Evolutionary conservation across 768 basidiomycete species (phyloP), one percentile per base, ranked within the genome.

Genomic region (Goffeauzyma gilvescens): DNA sequence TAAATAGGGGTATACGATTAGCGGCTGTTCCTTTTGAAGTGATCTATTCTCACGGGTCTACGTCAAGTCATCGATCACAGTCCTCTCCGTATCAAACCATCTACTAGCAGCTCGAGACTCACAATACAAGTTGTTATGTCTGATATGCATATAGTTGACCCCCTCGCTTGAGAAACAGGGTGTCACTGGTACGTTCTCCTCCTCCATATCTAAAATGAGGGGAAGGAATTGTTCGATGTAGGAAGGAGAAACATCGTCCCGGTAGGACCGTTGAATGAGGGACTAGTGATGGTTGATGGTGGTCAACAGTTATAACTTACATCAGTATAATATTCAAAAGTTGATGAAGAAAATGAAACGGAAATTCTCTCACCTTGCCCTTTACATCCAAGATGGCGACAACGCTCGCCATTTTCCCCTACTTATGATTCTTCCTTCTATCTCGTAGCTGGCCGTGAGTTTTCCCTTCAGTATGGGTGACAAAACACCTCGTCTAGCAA

Each of bases 41-140:
- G 32, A 33, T 32, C 32, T 27, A 27, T 27, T 40, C 26, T 5
- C 13, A 20, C 21, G 13, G 5, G 10, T 9, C 12, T n/a, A 38
- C 22, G 2, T 26, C 21, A n/a, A 38, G 20, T 9, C 17, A 38
- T 24, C 14, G 24, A n/a, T 20, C 3, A 38, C 9, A 30, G 23
- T n/a, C 5, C 21, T 25, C n/a, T n/a, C n/a, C n/a, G n/a, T n/a
- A n/a, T n/a, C 18, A 3, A 14, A 33, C 27, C 25, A 38, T 31
- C 23, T 28, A 14, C 22, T 10, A 2, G 27, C 20, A 17, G 20
- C 6, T 9, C 23, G 20, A 7, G 3, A 72, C 84, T 55, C 58
- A 93, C 90, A 71, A 62, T 98, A 98, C 5, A 98, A 71, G 67
- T 98, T 98, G 34, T 85, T 90, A 63, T 96, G 90, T 22, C 90